These are phyloP conservation scores for Exophiala sp. DNA, from an alignment of 2,329 filamentous ascomycete species.

Conservation along the genomic window DNA sequence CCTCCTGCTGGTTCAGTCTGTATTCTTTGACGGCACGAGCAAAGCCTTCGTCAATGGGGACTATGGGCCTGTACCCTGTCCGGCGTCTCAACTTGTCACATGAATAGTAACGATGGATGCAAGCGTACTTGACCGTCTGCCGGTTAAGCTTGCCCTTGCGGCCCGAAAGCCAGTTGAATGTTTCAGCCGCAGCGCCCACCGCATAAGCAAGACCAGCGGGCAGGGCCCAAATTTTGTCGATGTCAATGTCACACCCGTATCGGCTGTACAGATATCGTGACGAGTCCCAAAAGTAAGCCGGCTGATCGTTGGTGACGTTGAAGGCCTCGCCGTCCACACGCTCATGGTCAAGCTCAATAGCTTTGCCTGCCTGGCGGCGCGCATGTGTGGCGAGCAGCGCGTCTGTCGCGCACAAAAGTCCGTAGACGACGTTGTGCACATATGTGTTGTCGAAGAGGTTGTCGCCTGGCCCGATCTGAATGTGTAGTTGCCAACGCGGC, in stretches of 20 bases:
- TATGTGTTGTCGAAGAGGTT: constrained; percentile 69
- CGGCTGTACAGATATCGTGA: constrained; percentile 67
- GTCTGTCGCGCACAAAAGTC: constrained; percentile 72
- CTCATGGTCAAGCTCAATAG: constrained; percentile 63
- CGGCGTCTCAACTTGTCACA: constrained; percentile 43
- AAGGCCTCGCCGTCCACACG: constrained; percentile 79
- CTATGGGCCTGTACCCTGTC: constrained; percentile 42
- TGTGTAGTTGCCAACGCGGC: constrained; percentile 56
- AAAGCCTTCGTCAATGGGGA: constrained; percentile 43
- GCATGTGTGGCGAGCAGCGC: constrained; percentile 59
- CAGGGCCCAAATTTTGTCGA: constrained; percentile 38
- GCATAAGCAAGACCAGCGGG: constrained; percentile 37
- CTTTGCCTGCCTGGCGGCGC: constrained; percentile 42
- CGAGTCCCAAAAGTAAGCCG: constrained; percentile 88
- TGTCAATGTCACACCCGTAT: constrained; percentile 41
- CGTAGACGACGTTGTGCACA: constrained; percentile 65
- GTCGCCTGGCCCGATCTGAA: constrained; percentile 71
- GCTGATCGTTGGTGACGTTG: constrained; percentile 83
- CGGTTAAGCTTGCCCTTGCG: constrained; percentile 43
- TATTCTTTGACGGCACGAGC: constrained; percentile 38
- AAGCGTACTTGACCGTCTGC: constrained; percentile 43
- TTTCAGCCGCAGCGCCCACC: constrained; percentile 41
- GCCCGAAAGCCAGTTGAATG: constrained; percentile 39
- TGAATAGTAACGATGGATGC: constrained; percentile 45
- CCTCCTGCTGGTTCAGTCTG: constrained; percentile 32